phyloP scores from a whole-genome alignment of 2,329 filamentous ascomycete species.

The Trichoderma sp. region DNA sequence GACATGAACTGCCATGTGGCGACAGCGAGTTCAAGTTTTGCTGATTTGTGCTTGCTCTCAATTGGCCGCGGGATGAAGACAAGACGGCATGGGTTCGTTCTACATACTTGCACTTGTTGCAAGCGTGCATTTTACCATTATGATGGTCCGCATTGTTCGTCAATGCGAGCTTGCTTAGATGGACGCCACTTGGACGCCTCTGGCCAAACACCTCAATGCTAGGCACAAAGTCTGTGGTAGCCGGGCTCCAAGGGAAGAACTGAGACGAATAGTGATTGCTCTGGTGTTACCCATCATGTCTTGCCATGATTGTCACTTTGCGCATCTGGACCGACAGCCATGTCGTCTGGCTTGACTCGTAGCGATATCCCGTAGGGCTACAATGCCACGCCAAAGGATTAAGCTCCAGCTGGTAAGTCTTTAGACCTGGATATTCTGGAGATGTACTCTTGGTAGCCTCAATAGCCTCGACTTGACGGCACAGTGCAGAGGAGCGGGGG shows the following conservation, averaged over 20 bases:
- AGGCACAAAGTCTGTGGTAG: background rate
- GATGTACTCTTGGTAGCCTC: background rate
- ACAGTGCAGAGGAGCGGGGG: constrained; percentile 15
- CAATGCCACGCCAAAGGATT: background rate
- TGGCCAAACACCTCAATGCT: background rate
- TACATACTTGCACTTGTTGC: background rate
- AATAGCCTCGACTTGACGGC: constrained; percentile 15
- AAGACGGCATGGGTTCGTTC: background rate
- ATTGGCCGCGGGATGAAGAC: background rate
- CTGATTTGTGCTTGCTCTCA: background rate
- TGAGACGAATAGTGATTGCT: background rate
- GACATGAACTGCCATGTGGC: background rate
- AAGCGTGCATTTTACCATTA: background rate
- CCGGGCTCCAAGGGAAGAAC: background rate
- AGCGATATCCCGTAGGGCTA: background rate
- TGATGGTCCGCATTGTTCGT: background rate
- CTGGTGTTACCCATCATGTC: background rate
- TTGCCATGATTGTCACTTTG: background rate
- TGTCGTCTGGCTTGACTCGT: background rate
- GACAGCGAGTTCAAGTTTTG: background rate
- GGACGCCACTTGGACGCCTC: background rate
- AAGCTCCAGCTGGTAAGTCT: constrained; percentile 9
- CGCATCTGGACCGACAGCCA: background rate
- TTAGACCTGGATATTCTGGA: background rate
- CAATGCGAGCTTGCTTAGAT: background rate